Evolutionary conservation across 441 rosid species (phyloP).

Genomic region (Jatropha multifida): DNA sequence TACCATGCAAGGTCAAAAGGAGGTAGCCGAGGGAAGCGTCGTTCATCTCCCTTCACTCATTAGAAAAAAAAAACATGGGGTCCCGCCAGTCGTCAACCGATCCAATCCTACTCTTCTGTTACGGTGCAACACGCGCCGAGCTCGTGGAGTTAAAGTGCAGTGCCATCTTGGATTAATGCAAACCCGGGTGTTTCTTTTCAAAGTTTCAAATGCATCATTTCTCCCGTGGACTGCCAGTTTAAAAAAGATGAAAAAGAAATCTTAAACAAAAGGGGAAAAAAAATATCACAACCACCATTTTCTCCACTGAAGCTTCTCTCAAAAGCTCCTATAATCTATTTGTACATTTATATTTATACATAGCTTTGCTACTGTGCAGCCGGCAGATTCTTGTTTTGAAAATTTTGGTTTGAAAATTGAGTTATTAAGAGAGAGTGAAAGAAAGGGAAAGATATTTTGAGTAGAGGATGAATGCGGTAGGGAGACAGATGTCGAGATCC

Average conservation of each 20-base stretch:
- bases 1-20: neutral
- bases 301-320: slow-evolving; percentile 9
- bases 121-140: slow-evolving; percentile 5
- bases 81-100: neutral
- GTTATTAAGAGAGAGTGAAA: neutral
- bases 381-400: neutral
- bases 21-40: neutral
- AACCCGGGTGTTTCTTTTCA: slow-evolving; percentile 12
- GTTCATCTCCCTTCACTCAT: neutral
- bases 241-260: neutral
- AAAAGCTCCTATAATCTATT: neutral
- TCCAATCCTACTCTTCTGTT: neutral
- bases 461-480: slow-evolving; percentile 37
- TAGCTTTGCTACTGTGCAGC: slow-evolving; percentile 8
- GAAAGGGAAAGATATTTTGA: slow-evolving; percentile 7
- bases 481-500: slow-evolving; percentile 48
- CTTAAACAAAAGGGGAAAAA: neutral
- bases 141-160: neutral
- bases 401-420: neutral
- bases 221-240: neutral
- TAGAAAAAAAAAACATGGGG: neutral
- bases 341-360: neutral
- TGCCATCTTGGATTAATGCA: too few relatives aligned
- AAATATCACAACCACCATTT: slow-evolving; percentile 1
- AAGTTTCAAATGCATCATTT: slow-evolving; percentile 6